phyloP scores from a whole-genome alignment of 2,329 filamentous ascomycete species.

The Penicillium decumbens region DNA sequence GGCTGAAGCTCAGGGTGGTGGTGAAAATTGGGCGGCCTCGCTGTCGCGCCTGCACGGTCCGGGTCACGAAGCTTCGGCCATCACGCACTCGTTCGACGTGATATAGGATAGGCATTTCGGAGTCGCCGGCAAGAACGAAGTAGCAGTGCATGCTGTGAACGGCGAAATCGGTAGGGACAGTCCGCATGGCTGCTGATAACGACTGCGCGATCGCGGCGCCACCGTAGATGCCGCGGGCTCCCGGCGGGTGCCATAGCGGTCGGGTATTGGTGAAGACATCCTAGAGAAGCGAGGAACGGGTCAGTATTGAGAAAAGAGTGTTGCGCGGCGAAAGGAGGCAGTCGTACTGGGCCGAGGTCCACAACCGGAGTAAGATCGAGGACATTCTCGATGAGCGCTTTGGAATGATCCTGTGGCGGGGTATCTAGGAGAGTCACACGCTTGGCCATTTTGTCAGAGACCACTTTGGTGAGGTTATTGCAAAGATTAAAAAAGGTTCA shows the following conservation, averaged over 20 bases:
- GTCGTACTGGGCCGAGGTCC: slow-evolving; percentile 56
- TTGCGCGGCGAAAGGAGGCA: not conserved
- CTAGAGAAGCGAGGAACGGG: slow-evolving; percentile 37
- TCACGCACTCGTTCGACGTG: slow-evolving; percentile 92
- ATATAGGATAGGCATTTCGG: slow-evolving; percentile 81
- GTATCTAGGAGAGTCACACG: slow-evolving; percentile 65
- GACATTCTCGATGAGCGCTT: slow-evolving; percentile 81
- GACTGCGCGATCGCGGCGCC: slow-evolving; percentile 90
- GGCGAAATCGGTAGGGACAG: slow-evolving; percentile 71
- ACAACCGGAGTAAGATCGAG: slow-evolving; percentile 75
- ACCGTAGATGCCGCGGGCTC: slow-evolving; percentile 89
- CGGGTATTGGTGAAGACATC: slow-evolving; percentile 95
- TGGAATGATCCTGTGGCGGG: slow-evolving; percentile 65
- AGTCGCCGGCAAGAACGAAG: slow-evolving; percentile 87
- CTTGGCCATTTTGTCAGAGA: slow-evolving; percentile 25
- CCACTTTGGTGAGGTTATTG: not conserved
- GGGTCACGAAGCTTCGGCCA: slow-evolving; percentile 81
- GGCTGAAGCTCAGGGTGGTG: slow-evolving; percentile 83
- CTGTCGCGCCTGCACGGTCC: slow-evolving; percentile 94
- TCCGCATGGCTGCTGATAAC: slow-evolving; percentile 80
- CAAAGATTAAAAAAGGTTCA: not conserved
- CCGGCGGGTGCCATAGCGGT: slow-evolving; percentile 84
- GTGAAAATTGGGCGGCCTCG: slow-evolving; percentile 88
- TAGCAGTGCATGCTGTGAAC: slow-evolving; percentile 99
- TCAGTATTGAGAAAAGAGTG: slow-evolving; percentile 1